Evolutionary conservation across 805 yeast genomes (phyloP).

Genomic region (Lachancea cidri): DNA sequence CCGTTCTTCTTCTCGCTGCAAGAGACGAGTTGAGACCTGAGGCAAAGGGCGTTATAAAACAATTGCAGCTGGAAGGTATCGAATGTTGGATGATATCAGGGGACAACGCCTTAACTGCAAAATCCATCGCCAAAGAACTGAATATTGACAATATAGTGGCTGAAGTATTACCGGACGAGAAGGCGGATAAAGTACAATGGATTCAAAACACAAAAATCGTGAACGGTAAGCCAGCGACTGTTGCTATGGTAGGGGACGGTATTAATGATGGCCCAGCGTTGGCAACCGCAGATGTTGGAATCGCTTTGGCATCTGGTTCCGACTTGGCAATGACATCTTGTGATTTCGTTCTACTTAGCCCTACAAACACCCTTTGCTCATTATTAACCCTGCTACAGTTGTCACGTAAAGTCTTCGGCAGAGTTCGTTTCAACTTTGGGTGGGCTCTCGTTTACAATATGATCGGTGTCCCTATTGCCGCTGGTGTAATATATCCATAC

Average conservation of each 20-base stretch:
- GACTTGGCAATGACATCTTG: conserved; percentile 72
- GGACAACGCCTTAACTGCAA: conserved; percentile 63
- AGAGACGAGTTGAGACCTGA: conserved; percentile 60
- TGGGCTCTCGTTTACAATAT: conserved; percentile 57
- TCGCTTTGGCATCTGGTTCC: conserved; percentile 71
- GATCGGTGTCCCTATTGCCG: conserved; percentile 58
- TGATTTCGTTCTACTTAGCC: conserved; percentile 62
- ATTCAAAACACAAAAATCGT: conserved; percentile 41
- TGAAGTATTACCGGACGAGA: conserved; percentile 69
- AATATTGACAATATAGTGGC: conserved; percentile 61
- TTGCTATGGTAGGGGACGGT: conserved; percentile 83
- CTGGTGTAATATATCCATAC: conserved; percentile 60
- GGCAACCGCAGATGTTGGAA: conserved; percentile 69
- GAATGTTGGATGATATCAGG: conserved; percentile 76
- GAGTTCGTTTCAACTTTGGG: conserved; percentile 53
- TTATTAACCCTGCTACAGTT: conserved; percentile 51
- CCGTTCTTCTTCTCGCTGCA: conserved; percentile 49
- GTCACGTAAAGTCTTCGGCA: conserved; percentile 43
- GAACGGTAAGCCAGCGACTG: conserved; percentile 26
- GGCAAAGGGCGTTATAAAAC: conserved; percentile 45
- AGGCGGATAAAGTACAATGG: conserved; percentile 53
- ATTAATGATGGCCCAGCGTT: conserved; percentile 81
- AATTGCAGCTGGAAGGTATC: conserved; percentile 39
- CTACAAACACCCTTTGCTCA: conserved; percentile 45
- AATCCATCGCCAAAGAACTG: conserved; percentile 57